Evolutionary conservation across 1,284 basidiomycete genomes (phyloP), one percentile per base, ranked within the genome.

Genomic region (Fistulinella cinereoalba): DNA sequence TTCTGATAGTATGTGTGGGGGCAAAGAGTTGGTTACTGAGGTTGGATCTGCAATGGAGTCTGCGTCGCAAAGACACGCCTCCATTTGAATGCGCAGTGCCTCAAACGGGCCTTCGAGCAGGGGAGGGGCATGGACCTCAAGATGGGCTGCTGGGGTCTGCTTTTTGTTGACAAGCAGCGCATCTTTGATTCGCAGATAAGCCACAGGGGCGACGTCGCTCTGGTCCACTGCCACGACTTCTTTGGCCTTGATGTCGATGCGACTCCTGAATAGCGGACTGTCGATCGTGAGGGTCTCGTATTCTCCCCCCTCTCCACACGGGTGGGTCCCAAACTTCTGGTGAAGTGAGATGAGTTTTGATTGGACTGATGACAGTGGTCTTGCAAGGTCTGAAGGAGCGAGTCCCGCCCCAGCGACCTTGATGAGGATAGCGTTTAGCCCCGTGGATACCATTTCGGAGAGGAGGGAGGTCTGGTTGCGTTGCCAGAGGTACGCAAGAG

Each of bases 261-360:
- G 75, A 39, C 77, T 75, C 55, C 88, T 90, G 77, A 97, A 99
- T 18, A 97, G 62, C 1, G 95, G 92, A 50, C 86, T 90, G 58
- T 98, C 92, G 18, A 96, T 71, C 1, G 96, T 97, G 46, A 98
- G 71, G 0, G 90, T 92, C 67, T 99, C 97, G 65, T 98, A 99
- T 71, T 99, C 97, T 2, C 97, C 97, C 3, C 97, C 97, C 70
- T 99, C 97, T 4, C 97, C 97, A 53, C 95, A 97, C 1, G 97
- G 80, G 66, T 99, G 97, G 0, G 90, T 85, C 0, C 94, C 94
- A 60, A 96, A 99, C 36, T 82, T 69, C 4, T 70, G 60, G 64
- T 95, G 88, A 89, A 99, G 74, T 51, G 80, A 84, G 6, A 74
- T 60, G 11, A 99, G 70, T 9, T 81, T 88, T 0, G 80, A 75